These are phyloP conservation scores for Geotrichum bryndzae DNA, from an alignment of 1,139 yeast species.

Conservation along the genomic window DNA sequence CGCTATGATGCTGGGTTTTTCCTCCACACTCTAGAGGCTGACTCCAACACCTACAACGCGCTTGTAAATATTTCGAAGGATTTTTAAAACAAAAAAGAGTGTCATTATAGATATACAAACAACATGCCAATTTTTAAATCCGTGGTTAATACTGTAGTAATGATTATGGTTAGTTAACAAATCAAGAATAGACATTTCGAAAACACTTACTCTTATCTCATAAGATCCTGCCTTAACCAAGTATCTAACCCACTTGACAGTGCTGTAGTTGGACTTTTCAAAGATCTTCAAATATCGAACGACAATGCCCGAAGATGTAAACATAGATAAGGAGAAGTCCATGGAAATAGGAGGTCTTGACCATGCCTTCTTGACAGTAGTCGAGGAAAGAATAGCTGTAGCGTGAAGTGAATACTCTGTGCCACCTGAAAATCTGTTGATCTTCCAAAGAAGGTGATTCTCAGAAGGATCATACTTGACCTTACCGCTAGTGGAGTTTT, in stretches of 20 bases:
- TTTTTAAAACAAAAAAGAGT: background rate
- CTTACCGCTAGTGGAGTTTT: constrained; percentile 52
- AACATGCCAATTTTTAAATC: background rate
- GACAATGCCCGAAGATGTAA: constrained; percentile 68
- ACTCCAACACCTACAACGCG: background rate
- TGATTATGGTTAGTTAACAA: background rate
- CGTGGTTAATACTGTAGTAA: background rate
- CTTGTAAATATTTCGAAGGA: constrained; percentile 1
- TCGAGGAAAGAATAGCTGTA: constrained; percentile 42
- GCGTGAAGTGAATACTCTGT: constrained; percentile 54
- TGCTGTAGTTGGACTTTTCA: constrained; percentile 59
- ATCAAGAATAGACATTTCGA: background rate
- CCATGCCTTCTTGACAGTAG: constrained; percentile 44
- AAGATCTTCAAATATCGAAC: constrained; percentile 67
- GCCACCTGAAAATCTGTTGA: constrained; percentile 62
- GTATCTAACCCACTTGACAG: constrained; percentile 87
- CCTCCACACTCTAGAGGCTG: constrained; percentile 6
- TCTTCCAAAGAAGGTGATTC: constrained; percentile 61
- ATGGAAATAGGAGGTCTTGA: constrained; percentile 72
- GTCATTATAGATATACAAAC: background rate
- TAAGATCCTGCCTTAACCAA: constrained; percentile 69
- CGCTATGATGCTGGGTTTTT: constrained; percentile 26
- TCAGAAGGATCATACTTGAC: constrained; percentile 65
- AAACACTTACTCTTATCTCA: constrained; percentile 49
- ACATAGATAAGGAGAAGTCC: constrained; percentile 67